Evolutionary conservation across 495 filamentous ascomycete genomes (phyloP).

Genomic region (Trichoderma orchidacearum): DNA sequence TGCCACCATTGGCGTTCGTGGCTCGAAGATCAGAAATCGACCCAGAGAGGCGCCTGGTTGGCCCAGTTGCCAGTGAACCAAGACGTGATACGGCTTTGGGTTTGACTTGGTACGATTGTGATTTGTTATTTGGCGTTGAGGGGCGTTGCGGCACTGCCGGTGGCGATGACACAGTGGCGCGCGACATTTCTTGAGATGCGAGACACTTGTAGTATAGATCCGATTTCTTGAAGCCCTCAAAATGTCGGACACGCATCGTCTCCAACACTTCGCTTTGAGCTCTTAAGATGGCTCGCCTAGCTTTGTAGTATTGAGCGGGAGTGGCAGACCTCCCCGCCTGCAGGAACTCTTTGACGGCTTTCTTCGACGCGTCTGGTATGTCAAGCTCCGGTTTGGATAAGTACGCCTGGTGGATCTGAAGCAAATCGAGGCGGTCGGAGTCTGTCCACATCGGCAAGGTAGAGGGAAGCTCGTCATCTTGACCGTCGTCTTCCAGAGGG

Average conservation of each 20-base stretch:
- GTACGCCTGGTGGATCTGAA: slow-evolving; percentile 82
- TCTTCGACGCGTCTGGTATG: slow-evolving; percentile 51
- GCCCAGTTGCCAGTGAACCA: slow-evolving; percentile 16
- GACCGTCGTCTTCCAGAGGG: slow-evolving; percentile 77
- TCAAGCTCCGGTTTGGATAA: slow-evolving; percentile 70
- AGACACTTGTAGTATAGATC: slow-evolving; percentile 93
- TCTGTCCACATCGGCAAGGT: slow-evolving; percentile 62
- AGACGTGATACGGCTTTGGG: slow-evolving; percentile 25
- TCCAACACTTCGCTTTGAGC: slow-evolving; percentile 76
- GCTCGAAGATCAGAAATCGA: slow-evolving; percentile 30
- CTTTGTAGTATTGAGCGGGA: slow-evolving; percentile 67
- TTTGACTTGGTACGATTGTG: slow-evolving; percentile 21
- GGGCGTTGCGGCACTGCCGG: slow-evolving; percentile 7
- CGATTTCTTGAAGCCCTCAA: slow-evolving; percentile 76
- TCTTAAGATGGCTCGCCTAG: slow-evolving; percentile 65
- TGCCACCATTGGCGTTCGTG: slow-evolving; percentile 15
- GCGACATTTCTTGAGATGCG: slow-evolving; percentile 69
- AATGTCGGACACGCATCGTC: slow-evolving; percentile 65
- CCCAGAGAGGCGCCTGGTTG: slow-evolving; percentile 19
- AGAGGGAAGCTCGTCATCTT: slow-evolving; percentile 49
- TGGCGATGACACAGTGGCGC: slow-evolving; percentile 14
- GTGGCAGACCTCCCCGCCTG: slow-evolving; percentile 61
- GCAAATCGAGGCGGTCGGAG: slow-evolving; percentile 74
- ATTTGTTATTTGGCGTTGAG: slow-evolving; percentile 9
- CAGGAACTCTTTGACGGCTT: slow-evolving; percentile 62